Conservation (phyloP, 352 stramenopile species). For the Pythium biforme region DNA sequence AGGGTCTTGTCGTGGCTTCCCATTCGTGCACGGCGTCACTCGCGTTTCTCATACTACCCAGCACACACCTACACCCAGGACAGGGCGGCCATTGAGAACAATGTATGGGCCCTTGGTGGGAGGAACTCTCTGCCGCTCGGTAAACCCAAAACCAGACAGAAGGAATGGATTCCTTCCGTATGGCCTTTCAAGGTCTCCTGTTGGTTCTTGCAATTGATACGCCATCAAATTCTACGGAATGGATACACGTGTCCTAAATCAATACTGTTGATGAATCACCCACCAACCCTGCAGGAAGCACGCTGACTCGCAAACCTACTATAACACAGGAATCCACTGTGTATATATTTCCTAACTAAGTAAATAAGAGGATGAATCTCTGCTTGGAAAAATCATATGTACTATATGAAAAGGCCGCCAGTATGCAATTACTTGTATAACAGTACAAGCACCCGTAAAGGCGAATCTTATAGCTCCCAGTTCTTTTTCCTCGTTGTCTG, state of each 20-base stretch:
- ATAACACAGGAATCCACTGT: too few species aligned
- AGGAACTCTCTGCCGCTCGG: constrained; percentile 17
- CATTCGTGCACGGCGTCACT: not conserved
- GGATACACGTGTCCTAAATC: constrained; percentile 7
- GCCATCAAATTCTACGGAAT: constrained; percentile 3
- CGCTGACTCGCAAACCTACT: not conserved
- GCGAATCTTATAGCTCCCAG: too few species aligned
- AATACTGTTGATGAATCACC: not conserved
- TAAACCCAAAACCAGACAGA: not conserved
- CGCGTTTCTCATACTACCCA: not conserved
- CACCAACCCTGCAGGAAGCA: not conserved
- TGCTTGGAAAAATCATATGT: too few species aligned
- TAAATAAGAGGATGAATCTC: too few species aligned
- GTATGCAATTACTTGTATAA: too few species aligned
- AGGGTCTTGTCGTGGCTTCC: not conserved
- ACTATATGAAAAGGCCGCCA: too few species aligned
- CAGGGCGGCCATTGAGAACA: too few species aligned
- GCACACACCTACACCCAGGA: constrained; percentile 3
- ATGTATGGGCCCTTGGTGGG: too few species aligned
- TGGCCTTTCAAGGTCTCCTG: not conserved
- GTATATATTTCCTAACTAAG: too few species aligned
- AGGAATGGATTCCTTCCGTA: not conserved
- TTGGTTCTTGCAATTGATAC: constrained; percentile 14
- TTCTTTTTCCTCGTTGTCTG: not conserved
- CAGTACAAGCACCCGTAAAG: too few species aligned